Percentiles rank a stretch among this genome's conserved stretches.
Evolutionary conservation across 1,284 basidiomycete genomes (phyloP).

Genomic region (Meripilus lineatus): DNA sequence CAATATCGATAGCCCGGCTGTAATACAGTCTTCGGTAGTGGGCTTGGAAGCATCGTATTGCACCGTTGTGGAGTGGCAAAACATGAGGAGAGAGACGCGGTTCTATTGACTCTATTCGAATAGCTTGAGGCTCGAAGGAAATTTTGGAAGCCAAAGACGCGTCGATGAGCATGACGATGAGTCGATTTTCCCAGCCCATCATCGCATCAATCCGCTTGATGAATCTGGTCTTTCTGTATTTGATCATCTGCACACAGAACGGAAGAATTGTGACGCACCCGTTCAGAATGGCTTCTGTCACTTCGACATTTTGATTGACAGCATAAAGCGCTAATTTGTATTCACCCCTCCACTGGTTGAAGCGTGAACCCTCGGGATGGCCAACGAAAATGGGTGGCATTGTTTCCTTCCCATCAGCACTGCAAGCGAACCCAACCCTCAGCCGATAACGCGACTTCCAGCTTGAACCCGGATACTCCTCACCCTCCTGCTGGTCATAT

Average conservation of each 20-base stretch:
- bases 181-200: constrained; percentile 18
- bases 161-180: constrained; percentile 27
- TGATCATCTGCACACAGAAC: too few relatives aligned
- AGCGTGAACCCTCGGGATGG: constrained; percentile 23
- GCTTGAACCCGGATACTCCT: constrained; percentile 22
- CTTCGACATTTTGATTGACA: constrained; percentile 33
- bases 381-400: constrained; percentile 29
- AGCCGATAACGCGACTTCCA: constrained; percentile 21
- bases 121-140: constrained; percentile 19
- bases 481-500: constrained; percentile 26
- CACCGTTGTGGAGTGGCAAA: constrained; percentile 27
- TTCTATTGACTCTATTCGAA: constrained; percentile 24
- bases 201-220: too few relatives aligned
- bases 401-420: constrained; percentile 28
- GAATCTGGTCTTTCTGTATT: too few relatives aligned
- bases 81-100: constrained; percentile 27
- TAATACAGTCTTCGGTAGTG: constrained; percentile 24
- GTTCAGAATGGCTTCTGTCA: constrained; percentile 26
- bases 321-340: constrained; percentile 26
- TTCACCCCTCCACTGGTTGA: constrained; percentile 22
- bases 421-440: constrained; percentile 24
- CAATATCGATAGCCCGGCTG: constrained; percentile 24
- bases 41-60: constrained; percentile 31
- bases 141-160: constrained; percentile 28
- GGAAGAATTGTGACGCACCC: constrained; percentile 23